Conservation (phyloP, 306 rosid genomes). For the Oemleria cerasiformis region DNA sequence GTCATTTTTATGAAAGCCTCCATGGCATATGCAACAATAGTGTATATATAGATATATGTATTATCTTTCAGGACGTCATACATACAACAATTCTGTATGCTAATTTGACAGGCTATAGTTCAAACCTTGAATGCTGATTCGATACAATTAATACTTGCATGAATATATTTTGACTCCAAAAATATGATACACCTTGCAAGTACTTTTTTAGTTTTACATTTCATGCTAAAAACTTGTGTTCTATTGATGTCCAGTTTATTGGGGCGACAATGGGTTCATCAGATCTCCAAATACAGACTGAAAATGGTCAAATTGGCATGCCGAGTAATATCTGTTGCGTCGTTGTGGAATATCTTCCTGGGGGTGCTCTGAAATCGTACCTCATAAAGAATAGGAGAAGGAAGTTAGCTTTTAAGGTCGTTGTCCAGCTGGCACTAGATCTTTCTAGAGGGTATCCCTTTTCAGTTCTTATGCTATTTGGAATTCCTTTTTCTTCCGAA, state of each 20-base stretch:
- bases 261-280: conserved; percentile 97
- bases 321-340: conserved; percentile 92
- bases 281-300: conserved; percentile 87
- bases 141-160: background rate
- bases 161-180: background rate
- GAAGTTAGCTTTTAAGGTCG: conserved; percentile 88
- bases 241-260: conserved; percentile 59
- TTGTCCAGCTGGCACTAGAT: conserved; percentile 89
- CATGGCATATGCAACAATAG: background rate
- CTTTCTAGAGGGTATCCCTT: conserved; percentile 86
- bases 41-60: too few species aligned
- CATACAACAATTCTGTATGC: background rate
- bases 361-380: conserved; percentile 77
- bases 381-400: conserved; percentile 90
- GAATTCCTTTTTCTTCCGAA: conserved; percentile 7
- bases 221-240: background rate
- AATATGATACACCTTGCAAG: background rate
- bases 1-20: background rate
- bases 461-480: conserved; percentile 1
- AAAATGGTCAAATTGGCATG: conserved; percentile 81
- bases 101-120: background rate
- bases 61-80: background rate
- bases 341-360: conserved; percentile 90
- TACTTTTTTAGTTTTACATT: background rate
- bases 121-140: conserved; percentile 5